Conservation (phyloP, 352 stramenopile species). For the Pythium guiyangense region DNA sequence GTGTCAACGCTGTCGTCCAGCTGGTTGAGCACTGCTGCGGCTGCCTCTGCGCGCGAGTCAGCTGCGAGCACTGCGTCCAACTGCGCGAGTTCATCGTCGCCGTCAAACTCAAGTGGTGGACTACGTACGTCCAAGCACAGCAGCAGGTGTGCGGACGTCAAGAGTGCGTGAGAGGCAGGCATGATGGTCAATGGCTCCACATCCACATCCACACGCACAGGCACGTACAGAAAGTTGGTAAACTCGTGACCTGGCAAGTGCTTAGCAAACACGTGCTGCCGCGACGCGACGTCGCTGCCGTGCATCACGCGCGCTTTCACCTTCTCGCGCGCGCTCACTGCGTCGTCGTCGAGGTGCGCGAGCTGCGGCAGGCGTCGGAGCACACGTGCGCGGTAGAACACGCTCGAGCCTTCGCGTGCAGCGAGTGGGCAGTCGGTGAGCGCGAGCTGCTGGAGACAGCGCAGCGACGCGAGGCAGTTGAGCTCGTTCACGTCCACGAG, state of each 20-base stretch:
- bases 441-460: slow-evolving; percentile 37
- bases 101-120: slow-evolving; percentile 49
- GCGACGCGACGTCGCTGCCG: slow-evolving; percentile 50
- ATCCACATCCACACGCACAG: too few relatives aligned
- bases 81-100: slow-evolving; percentile 25
- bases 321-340: slow-evolving; percentile 64
- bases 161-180: background rate
- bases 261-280: slow-evolving; percentile 51
- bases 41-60: too few relatives aligned
- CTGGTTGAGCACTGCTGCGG: too few relatives aligned
- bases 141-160: background rate
- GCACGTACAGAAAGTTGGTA: slow-evolving; percentile 58
- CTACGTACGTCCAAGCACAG: slow-evolving; percentile 16
- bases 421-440: slow-evolving; percentile 43
- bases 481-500: slow-evolving; percentile 58
- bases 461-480: slow-evolving; percentile 41
- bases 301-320: slow-evolving; percentile 76
- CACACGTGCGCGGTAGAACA: slow-evolving; percentile 58
- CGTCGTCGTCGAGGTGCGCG: slow-evolving; percentile 40
- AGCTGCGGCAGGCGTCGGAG: slow-evolving; percentile 58
- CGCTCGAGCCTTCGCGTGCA: slow-evolving; percentile 19
- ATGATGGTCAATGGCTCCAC: background rate
- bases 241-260: slow-evolving; percentile 55
- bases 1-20: too few relatives aligned
- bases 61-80: too few relatives aligned